These are phyloP conservation scores for Diaporthe sp. DNA, from an alignment of 2,329 filamentous ascomycete genomes.

Conservation along the genomic window DNA sequence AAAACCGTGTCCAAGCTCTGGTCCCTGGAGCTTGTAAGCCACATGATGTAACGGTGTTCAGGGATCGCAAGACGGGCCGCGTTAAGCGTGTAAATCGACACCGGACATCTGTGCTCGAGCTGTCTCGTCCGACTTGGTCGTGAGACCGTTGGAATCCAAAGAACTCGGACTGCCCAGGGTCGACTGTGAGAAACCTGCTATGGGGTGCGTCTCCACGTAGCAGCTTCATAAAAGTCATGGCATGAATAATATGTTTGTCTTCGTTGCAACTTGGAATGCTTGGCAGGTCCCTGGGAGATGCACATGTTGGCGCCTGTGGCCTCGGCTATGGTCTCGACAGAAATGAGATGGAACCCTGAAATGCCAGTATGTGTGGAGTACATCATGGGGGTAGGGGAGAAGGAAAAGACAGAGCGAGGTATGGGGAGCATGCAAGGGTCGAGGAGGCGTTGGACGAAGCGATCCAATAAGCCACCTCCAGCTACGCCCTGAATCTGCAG, in stretches of 20 bases:
- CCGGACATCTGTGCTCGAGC: conserved; percentile 14
- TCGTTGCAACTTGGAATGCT: not conserved
- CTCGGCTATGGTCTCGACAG: not conserved
- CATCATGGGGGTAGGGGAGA: not conserved
- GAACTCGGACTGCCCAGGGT: not conserved
- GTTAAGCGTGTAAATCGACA: not conserved
- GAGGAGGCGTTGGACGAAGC: not conserved
- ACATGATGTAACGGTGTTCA: conserved; percentile 12
- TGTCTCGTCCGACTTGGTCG: not conserved
- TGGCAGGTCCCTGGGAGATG: not conserved
- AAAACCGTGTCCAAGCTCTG: not conserved
- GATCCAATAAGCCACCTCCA: not conserved
- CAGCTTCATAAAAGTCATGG: not conserved
- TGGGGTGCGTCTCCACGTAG: too few relatives aligned
- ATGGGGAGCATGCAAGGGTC: not conserved
- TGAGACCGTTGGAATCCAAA: not conserved
- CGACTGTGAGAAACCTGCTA: not conserved
- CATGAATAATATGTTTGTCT: not conserved
- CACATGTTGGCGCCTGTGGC: not conserved
- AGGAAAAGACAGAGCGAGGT: not conserved
- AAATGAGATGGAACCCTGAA: not conserved
- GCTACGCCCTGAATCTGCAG: not conserved
- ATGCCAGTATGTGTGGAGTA: not conserved
- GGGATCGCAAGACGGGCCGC: not conserved
- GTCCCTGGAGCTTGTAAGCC: not conserved